These are phyloP conservation scores for Canavalia ensiformis DNA, from an alignment of 306 rosid genomes.

Conservation along the genomic window DNA sequence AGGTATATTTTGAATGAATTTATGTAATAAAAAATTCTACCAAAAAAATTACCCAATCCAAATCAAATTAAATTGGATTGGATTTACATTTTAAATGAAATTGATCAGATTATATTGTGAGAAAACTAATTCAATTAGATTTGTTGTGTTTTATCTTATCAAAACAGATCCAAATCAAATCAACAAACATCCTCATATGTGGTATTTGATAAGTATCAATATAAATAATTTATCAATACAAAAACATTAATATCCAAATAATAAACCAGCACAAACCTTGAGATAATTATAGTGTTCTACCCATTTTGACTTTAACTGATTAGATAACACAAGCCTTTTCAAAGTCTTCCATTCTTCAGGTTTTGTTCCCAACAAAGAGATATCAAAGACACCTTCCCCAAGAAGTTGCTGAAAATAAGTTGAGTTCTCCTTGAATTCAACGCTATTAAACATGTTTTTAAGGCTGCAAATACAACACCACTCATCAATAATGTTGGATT, in stretches of 20 bases:
- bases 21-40: neutral
- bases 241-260: constrained; percentile 17
- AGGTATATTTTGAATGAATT: neutral
- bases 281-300: constrained; percentile 73
- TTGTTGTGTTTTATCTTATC: neutral
- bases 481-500: constrained; percentile 33
- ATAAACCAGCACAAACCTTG: constrained; percentile 71
- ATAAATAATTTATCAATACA: constrained; percentile 11
- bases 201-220: constrained; percentile 20
- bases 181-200: neutral
- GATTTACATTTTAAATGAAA: constrained; percentile 14
- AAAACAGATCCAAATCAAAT: constrained; percentile 4
- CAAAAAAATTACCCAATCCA: neutral
- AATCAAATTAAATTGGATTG: neutral
- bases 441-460: constrained; percentile 72
- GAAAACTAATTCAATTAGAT: neutral
- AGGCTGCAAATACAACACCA: constrained; percentile 72
- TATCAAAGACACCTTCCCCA: constrained; percentile 77
- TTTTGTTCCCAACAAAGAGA: constrained; percentile 64
- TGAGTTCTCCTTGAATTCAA: constrained; percentile 82
- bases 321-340: constrained; percentile 74
- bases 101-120: neutral
- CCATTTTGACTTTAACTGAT: constrained; percentile 77
- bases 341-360: constrained; percentile 81
- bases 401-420: constrained; percentile 88